Evolutionary conservation across 1,139 yeast genomes (phyloP).

Genomic region (Zhuliangozyma blackwelliae): DNA sequence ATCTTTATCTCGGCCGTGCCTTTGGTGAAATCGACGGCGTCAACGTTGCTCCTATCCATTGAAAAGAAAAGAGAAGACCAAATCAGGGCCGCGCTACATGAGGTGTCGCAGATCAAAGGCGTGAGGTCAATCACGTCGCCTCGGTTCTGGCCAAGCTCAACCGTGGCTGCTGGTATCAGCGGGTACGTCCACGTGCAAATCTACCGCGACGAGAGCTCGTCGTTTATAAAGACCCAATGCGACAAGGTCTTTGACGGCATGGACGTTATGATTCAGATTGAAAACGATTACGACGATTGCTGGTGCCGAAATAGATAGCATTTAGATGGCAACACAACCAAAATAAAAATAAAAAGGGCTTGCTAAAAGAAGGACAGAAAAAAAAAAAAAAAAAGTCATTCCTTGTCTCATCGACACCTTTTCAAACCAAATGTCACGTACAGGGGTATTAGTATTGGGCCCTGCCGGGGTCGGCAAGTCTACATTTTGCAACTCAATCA

Average conservation of each 20-base stretch:
- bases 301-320: conserved; percentile 43
- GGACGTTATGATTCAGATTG: conserved; percentile 57
- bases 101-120: conserved; percentile 68
- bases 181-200: conserved; percentile 71
- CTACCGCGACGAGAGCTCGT: conserved; percentile 61
- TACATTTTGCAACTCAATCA: conserved; percentile 85
- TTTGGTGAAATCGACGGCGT: conserved; percentile 73
- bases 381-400: neutral
- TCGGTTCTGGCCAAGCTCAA: conserved; percentile 78
- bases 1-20: conserved; percentile 84
- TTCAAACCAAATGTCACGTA: conserved; percentile 67
- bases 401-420: neutral
- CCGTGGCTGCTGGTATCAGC: conserved; percentile 28
- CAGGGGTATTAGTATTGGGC: conserved; percentile 91
- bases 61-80: conserved; percentile 51
- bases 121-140: conserved; percentile 84
- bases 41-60: conserved; percentile 63
- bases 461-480: conserved; percentile 98
- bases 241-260: conserved; percentile 42
- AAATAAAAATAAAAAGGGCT: neutral
- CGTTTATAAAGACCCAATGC: conserved; percentile 59
- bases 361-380: neutral
- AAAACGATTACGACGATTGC: conserved; percentile 52
- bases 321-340: too few species aligned
- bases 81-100: conserved; percentile 61